Base-by-base conservation (phyloP, 2,329 filamentous ascomycete species). In the Nemania diffusa region DNA sequence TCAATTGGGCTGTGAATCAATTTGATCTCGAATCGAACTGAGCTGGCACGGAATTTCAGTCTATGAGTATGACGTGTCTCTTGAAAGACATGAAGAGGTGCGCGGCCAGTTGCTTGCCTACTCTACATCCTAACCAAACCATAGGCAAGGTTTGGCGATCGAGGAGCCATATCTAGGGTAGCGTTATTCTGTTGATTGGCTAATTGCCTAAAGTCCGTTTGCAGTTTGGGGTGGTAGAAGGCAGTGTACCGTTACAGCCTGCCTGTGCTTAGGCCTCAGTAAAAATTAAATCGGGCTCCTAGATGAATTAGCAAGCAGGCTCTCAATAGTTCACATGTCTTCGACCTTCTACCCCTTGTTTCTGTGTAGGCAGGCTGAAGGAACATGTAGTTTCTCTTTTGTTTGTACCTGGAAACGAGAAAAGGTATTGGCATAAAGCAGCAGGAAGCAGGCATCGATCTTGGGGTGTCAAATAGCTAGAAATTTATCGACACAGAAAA, bases 211-310 rank as follows among this genome's bases (percentile, higher is more conserved):
- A 6, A 48, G 1, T 44, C 32, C 32, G 53, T 62, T 59, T 62
- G 62, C 11, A 37, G 48, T 59, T 51, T 53, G 27, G 13, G 48
- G 9, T 52, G 24, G 55, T 55, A 9, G 17, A 37, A 42, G 20
- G 51, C 24, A 34, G 17, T 29, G 29, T 59, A 50, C 27, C 34
- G 59, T 55, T 13, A n/a, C n/a, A 58, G 20, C 37, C 27, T 22
- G 13, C 15, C 29, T 17, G n/a, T 7, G 1, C n/a, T 22, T 26
- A 15, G 9, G n/a, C 15, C n/a, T 46, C 20, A 11, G 17, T 1
- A 9, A n/a, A 13, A 11, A 50, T 24, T 15, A n/a, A 22, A 55
- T 9, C 3, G 46, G 20, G 24, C 20, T 20, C 34, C 13, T 4
- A 22, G 22, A 62, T 56, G 50, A 55, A 60, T 26, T 17, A n/a